Evolutionary conservation across 1,284 basidiomycete species (phyloP), one percentile per base, ranked within the genome.

Genomic region (Ustilago loliicola): DNA sequence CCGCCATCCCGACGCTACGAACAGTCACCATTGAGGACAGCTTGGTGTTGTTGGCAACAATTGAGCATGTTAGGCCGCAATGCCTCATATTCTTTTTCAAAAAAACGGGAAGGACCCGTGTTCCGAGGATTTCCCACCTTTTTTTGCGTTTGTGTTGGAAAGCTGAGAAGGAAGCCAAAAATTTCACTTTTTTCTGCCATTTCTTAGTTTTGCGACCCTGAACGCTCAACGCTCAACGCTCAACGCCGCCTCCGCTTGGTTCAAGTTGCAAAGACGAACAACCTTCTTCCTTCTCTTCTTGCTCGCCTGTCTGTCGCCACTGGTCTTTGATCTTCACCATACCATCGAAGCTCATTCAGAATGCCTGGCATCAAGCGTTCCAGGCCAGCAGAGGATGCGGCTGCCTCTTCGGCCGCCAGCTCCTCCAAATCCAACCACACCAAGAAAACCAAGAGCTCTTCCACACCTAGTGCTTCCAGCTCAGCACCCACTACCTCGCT

Each of bases 291-390:
- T 36, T 34, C 7, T 25, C 40, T 48, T n/a, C 60, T 61, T 19
- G 42, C 17, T 38, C 30, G 50, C 54, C 53, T n/a, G 42, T 15
- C 36, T 30, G 34, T 30, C 25, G 52, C 67, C 61, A 61, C 67
- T 68, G 60, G 21, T 64, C 36, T 60, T 61, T 36, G 52, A 63
- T n/a, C 32, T 25, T n/a, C 56, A 58, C 34, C 50, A 55, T n/a
- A 54, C 36, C 25, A 50, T 13, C 48, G 15, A 50, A 25, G 58
- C 25, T 34, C 40, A 56, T 30, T 10, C 58, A 73, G 15, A 32
- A 80, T 80, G 77, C 77, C 77, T 55, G 77, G 77, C n/a, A 56
- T 80, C 55, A 80, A 80, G 59, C 56, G 77, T 42, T 74, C 64
- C 32, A 72, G 74, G 63, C 70, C 71, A 42, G 38, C 56, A 56